Evolutionary conservation across 1,139 yeast species (phyloP), one percentile per base, ranked within the genome.

Genomic region (Nadsonia starkeyi-henricii): DNA sequence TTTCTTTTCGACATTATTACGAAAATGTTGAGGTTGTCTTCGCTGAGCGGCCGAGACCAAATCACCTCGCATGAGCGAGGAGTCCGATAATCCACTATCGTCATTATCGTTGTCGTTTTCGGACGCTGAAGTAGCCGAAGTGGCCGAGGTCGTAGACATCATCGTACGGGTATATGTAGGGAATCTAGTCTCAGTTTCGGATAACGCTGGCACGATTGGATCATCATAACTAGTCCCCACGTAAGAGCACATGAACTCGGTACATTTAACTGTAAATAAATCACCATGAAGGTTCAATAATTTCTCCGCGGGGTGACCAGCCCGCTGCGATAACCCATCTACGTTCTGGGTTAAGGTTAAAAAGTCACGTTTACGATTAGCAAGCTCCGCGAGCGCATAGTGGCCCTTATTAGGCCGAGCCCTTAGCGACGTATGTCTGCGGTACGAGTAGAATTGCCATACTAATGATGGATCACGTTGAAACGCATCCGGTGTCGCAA

Each of bases 401-500:
- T 86, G 96, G 0, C 91, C 95, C 18, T 60, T 62, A 57, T 85
- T 85, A 0, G 96, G 95, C 44, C 62, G 63, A 1, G 91, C 88
- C 45, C 65, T 63, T 48, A 85, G 65, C 0, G 95, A 89, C 44
- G 69, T 69, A 49, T 69, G 72, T 47, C 96, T 63, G 52, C 94
- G 67, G 65, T 79, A 77, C 7, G 88, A 73, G 62, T 86, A 85
- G 58, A 83, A 86, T 59, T 84, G 91, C 96, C 96, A 86, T 2
- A 86, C 95, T 21, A 85, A 69, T 0, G 85, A 85, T 0, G 96
- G 95, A 59, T 85, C 89, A 19, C 72, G 70, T 52, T 79, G 77
- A 60, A 86, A 86, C 3, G 95, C 95, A 60, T 86, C 95, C 0
- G 94, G 94, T 0, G 96, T 86, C 5, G 95, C 95, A 48, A 86